Evolutionary conservation across 768 basidiomycete genomes (phyloP).

Genomic region (Tricholoma bakamatsutake): DNA sequence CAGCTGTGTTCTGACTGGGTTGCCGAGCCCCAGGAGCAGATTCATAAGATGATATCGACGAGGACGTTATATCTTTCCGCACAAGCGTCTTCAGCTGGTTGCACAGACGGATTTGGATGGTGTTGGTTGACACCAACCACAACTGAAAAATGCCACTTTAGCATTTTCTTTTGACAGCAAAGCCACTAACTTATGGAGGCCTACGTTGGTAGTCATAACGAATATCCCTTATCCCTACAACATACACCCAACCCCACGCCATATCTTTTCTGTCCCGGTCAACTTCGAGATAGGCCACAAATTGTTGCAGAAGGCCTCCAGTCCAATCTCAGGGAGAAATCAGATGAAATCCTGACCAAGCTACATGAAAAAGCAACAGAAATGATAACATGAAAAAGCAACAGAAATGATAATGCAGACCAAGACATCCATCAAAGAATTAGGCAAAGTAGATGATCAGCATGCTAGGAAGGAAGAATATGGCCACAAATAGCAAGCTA

Average conservation of each 20-base stretch:
- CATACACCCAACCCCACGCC: conserved; percentile 72
- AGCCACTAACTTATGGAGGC: no score
- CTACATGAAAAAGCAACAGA: neutral
- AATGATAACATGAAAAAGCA: neutral
- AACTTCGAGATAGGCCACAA: conserved; percentile 50
- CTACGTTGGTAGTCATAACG: conserved; percentile 23
- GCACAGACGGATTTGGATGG: conserved; percentile 62
- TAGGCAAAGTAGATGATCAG: neutral
- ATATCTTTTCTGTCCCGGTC: conserved; percentile 49
- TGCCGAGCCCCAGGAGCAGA: neutral
- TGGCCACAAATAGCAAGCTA: no score
- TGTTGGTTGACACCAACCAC: conserved; percentile 64
- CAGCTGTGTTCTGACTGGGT: conserved; percentile 43
- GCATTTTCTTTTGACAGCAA: no score
- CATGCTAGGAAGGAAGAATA: neutral
- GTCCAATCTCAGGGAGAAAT: neutral
- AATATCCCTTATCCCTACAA: conserved; percentile 32
- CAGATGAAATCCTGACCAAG: neutral
- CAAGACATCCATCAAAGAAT: neutral
- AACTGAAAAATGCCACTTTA: no score
- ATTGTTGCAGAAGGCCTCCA: neutral
- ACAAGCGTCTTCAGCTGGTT: conserved; percentile 83
- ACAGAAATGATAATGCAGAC: neutral
- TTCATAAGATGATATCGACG: conserved; percentile 16
- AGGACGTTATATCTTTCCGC: conserved; percentile 75